phyloP scores from a whole-genome alignment of 768 basidiomycete species.

The Russula earlei region DNA sequence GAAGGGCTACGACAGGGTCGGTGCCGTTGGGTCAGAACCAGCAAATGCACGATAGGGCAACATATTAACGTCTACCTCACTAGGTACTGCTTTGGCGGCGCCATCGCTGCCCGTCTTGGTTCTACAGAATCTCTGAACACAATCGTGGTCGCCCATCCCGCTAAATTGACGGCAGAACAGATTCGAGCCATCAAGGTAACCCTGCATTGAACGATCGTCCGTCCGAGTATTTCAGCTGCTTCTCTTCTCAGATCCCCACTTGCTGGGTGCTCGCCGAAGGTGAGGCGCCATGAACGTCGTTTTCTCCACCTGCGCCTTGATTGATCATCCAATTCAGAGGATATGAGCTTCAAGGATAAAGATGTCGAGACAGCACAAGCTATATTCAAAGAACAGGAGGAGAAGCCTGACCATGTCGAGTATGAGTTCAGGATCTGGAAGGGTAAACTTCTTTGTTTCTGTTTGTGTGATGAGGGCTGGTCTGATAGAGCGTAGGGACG shows the following conservation, averaged over 20 bases:
- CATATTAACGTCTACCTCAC: not conserved
- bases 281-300: conserved; percentile 5
- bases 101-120: conserved; percentile 25
- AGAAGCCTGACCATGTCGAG: conserved; percentile 24
- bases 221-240: conserved; percentile 19
- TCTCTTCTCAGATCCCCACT: conserved; percentile 6
- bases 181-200: conserved; percentile 31
- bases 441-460: conserved; percentile 21
- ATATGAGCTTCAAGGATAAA: conserved; percentile 23
- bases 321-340: conserved; percentile 25
- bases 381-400: conserved; percentile 26
- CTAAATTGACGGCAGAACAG: conserved; percentile 23
- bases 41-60: not conserved
- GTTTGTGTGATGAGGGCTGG: not conserved
- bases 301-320: not conserved
- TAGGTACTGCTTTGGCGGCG: conserved; percentile 35
- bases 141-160: conserved; percentile 36
- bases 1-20: conserved; percentile 33
- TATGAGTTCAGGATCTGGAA: conserved; percentile 32
- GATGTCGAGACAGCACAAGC: conserved; percentile 26
- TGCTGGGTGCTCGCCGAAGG: conserved; percentile 34
- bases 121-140: conserved; percentile 28
- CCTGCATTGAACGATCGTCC: not conserved
- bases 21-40: conserved; percentile 32
- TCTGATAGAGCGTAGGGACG: conserved; percentile 29